phyloP scores from a whole-genome alignment of 73 alveolate species.

The Paramecium biaurelia region DNA sequence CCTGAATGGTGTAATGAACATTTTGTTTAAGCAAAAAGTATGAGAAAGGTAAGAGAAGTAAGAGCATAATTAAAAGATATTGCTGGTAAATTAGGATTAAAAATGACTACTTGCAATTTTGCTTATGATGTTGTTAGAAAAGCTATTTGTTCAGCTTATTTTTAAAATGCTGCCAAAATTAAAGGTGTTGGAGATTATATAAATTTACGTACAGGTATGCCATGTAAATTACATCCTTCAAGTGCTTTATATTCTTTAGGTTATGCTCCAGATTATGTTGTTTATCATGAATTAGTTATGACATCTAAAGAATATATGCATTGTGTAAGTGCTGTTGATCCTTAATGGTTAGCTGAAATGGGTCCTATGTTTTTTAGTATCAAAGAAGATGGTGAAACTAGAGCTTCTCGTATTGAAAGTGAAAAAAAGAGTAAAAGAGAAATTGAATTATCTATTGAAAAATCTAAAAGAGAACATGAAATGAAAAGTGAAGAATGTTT shows the following conservation, averaged over 20 bases:
- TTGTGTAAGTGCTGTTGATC: slow-evolving; percentile 99
- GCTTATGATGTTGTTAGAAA: slow-evolving; percentile 99
- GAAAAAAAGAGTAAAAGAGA: slow-evolving; percentile 50
- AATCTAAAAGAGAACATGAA: slow-evolving; percentile 26
- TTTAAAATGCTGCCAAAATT: slow-evolving; percentile 98
- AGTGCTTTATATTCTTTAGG: slow-evolving; percentile 99
- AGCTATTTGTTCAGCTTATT: slow-evolving; percentile 99
- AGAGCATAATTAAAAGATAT: slow-evolving; percentile 91
- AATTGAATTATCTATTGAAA: slow-evolving; percentile 26
- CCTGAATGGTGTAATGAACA: slow-evolving; percentile 98
- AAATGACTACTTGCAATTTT: slow-evolving; percentile 85
- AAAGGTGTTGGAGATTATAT: slow-evolving; percentile 99
- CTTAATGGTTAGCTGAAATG: slow-evolving; percentile 99
- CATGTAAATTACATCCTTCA: slow-evolving; percentile 99
- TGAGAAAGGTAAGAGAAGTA: slow-evolving; percentile 92
- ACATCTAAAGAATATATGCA: slow-evolving; percentile 99
- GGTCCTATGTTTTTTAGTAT: slow-evolving; percentile 98
- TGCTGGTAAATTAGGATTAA: slow-evolving; percentile 88
- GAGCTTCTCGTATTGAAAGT: slow-evolving; percentile 37
- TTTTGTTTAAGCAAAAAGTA: slow-evolving; percentile 95
- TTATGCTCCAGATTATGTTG: slow-evolving; percentile 99
- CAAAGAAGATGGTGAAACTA: slow-evolving; percentile 74
- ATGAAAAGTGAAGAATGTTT: neutral
- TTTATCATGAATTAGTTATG: slow-evolving; percentile 99
- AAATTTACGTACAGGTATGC: slow-evolving; percentile 98